Conservation (phyloP, 768 basidiomycete species). For the Leccinellum luteum region DNA sequence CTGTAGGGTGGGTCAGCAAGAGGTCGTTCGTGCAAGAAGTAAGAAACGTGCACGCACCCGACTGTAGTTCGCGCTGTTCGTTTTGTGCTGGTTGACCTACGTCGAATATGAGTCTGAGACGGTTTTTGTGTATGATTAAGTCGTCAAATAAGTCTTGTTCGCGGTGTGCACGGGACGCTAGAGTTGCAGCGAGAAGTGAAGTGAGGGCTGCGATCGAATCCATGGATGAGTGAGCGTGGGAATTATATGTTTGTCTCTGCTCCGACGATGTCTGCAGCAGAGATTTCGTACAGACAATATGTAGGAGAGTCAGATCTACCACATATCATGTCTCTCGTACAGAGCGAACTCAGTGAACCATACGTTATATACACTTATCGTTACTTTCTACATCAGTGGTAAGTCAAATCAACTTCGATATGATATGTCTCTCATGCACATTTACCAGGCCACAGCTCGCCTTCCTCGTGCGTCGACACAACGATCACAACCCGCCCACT, state of each 20-base stretch:
- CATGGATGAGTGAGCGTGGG: slow-evolving; percentile 37
- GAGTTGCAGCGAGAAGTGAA: slow-evolving; percentile 46
- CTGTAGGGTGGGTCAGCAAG: slow-evolving; percentile 38
- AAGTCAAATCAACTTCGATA: slow-evolving; percentile 35
- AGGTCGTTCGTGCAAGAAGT: background rate
- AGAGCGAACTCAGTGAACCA: slow-evolving; percentile 92
- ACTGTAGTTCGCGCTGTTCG: slow-evolving; percentile 72
- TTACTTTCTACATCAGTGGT: slow-evolving; percentile 97
- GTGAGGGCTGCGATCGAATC: slow-evolving; percentile 58
- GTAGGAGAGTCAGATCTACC: slow-evolving; percentile 74
- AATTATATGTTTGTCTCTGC: background rate
- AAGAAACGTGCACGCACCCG: slow-evolving; percentile 46
- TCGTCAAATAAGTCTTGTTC: slow-evolving; percentile 79
- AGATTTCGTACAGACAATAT: slow-evolving; percentile 63
- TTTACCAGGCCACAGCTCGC: slow-evolving; percentile 79
- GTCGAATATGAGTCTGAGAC: slow-evolving; percentile 62
- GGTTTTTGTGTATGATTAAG: slow-evolving; percentile 62
- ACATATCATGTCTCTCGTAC: slow-evolving; percentile 82
- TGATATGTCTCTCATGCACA: too few species aligned
- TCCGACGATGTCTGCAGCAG: slow-evolving; percentile 43
- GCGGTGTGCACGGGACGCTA: slow-evolving; percentile 47
- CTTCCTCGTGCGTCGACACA: slow-evolving; percentile 53
- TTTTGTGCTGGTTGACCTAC: slow-evolving; percentile 57
- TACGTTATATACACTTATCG: slow-evolving; percentile 96
- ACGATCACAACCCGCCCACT: accelerated